Evolutionary conservation across 2,329 filamentous ascomycete species (phyloP).

Genomic region (Colletotrichum euphorbiae): DNA sequence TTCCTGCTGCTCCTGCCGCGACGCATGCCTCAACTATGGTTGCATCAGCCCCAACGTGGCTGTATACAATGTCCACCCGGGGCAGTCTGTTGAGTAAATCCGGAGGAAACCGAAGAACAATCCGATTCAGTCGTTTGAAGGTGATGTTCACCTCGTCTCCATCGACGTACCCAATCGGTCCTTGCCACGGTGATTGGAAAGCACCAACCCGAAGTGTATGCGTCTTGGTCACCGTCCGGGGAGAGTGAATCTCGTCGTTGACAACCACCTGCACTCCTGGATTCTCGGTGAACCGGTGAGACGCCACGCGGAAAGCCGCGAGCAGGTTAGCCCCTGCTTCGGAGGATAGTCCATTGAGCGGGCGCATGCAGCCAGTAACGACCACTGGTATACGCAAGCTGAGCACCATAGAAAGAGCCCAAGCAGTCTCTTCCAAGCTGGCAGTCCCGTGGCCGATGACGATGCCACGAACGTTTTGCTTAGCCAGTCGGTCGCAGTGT

Average conservation of each 20-base stretch:
- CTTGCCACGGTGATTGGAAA: slow-evolving; percentile 13
- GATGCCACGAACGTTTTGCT: not conserved
- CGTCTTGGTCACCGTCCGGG: slow-evolving; percentile 19
- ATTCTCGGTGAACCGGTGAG: not conserved
- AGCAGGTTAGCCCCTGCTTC: slow-evolving; percentile 25
- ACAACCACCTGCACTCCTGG: slow-evolving; percentile 18
- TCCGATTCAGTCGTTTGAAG: not conserved
- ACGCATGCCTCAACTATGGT: not conserved
- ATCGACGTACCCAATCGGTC: not conserved
- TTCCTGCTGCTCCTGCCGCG: not conserved
- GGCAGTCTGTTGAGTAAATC: not conserved
- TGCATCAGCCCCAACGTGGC: slow-evolving; percentile 12
- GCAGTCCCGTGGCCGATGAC: slow-evolving; percentile 32
- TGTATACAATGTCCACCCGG: slow-evolving; percentile 28
- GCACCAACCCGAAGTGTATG: slow-evolving; percentile 24
- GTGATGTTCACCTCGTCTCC: not conserved
- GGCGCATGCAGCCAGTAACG: slow-evolving; percentile 22
- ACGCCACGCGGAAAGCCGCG: slow-evolving; percentile 23
- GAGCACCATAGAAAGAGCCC: slow-evolving; percentile 14
- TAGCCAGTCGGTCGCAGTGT: not conserved
- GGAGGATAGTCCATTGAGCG: slow-evolving; percentile 16
- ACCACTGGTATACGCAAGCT: not conserved
- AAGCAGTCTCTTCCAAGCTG: slow-evolving; percentile 29
- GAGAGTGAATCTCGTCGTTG: slow-evolving; percentile 27
- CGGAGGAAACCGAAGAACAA: not conserved